Conservation (phyloP, 768 basidiomycete genomes). For the Suillus subaureus region DNA sequence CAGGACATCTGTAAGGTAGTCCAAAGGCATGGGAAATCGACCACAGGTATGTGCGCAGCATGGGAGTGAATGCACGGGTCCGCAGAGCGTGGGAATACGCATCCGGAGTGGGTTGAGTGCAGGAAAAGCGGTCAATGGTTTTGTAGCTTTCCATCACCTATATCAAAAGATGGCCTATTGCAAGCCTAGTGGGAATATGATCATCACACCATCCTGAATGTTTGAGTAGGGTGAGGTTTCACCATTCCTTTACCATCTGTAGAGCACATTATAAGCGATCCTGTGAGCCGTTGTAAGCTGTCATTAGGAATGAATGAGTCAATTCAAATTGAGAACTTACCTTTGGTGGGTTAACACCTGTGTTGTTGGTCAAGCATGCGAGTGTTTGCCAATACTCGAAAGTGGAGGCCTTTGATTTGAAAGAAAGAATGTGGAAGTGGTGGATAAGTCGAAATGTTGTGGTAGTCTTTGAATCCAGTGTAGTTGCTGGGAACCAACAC, state of each 20-base stretch:
- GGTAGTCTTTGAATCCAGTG: constrained; percentile 27
- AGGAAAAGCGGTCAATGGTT: too few relatives aligned
- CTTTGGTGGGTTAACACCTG: constrained; percentile 18
- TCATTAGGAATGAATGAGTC: neutral
- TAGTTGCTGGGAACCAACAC: constrained; percentile 35
- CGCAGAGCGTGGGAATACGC: too few relatives aligned
- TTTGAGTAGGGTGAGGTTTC: constrained; percentile 17
- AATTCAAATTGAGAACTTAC: constrained; percentile 11
- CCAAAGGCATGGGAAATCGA: too few relatives aligned
- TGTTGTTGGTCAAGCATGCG: constrained; percentile 32
- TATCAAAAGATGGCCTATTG: too few relatives aligned
- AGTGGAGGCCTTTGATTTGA: constrained; percentile 34
- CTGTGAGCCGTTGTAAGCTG: neutral
- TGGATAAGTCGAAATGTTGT: constrained; percentile 34
- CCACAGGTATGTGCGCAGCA: too few relatives aligned
- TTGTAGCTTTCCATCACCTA: too few relatives aligned
- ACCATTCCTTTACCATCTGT: constrained; percentile 14
- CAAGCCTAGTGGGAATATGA: too few relatives aligned
- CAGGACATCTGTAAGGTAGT: too few relatives aligned
- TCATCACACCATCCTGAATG: constrained; percentile 12
- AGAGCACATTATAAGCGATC: constrained; percentile 18
- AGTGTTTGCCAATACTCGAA: constrained; percentile 37
- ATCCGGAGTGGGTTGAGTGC: too few relatives aligned
- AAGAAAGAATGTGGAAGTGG: constrained; percentile 33
- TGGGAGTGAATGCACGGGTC: too few relatives aligned